A percentile compares a stretch with the other conserved stretches of the same genome.
Conservation (phyloP, 1,284 basidiomycete genomes). For the Cystobasidium pallidum region DNA sequence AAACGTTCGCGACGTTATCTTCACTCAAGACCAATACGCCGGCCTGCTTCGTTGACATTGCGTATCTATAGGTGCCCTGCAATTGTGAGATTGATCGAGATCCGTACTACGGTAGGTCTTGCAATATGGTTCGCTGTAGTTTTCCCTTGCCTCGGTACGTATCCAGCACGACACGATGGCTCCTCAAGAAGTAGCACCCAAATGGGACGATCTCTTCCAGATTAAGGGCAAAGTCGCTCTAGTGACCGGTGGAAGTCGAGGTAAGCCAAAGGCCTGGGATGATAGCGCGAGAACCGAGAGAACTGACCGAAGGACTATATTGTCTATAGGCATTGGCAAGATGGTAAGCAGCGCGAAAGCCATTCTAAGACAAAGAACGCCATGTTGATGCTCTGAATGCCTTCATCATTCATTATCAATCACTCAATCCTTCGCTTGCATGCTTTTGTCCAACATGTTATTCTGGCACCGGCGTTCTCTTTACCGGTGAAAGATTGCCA, state of each 20-base stretch:
- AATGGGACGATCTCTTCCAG: constrained; percentile 61
- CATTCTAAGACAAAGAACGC: no score
- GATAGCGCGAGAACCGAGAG: background rate
- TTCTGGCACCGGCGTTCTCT: background rate
- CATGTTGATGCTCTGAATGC: no score
- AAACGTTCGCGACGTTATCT: constrained; percentile 8
- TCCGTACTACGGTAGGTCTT: background rate
- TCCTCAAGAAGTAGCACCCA: constrained; percentile 1
- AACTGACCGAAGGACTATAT: background rate
- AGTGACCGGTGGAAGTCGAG: constrained; percentile 68
- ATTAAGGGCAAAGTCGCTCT: constrained; percentile 62
- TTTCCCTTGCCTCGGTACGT: background rate
- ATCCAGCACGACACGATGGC: constrained; percentile 12
- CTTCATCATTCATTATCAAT: background rate
- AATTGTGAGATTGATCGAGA: background rate
- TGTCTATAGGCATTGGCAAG: constrained; percentile 69
- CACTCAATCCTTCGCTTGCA: background rate
- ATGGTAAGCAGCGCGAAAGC: constrained; percentile 62
- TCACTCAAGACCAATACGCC: constrained; percentile 24
- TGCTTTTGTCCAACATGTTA: background rate
- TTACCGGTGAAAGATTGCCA: constrained; percentile 64
- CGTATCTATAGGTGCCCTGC: background rate
- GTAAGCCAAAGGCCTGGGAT: constrained; percentile 43
- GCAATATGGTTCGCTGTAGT: background rate
- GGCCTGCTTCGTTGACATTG: constrained; percentile 15